Evolutionary conservation across 192 early-diverging fungal genomes (phyloP).

Genomic region (Backusella tuberculispora): DNA sequence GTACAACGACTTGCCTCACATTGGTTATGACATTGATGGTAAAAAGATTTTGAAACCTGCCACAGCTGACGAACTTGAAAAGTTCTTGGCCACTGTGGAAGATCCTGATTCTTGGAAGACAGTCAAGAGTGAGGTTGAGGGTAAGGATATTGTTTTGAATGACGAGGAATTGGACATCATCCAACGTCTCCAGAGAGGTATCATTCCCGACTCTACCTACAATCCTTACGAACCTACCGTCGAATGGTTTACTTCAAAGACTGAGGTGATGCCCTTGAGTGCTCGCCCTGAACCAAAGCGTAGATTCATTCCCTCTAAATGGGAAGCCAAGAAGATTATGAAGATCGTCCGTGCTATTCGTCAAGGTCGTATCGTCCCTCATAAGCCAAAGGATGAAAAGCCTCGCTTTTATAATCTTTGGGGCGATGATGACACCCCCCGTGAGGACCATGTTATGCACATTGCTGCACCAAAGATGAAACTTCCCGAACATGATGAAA

Average conservation of each 20-base stretch:
- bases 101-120: conserved; percentile 91
- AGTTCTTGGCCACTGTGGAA: conserved; percentile 90
- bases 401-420: conserved; percentile 89
- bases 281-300: conserved; percentile 96
- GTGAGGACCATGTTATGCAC: conserved; percentile 69
- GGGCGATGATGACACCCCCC: conserved; percentile 69
- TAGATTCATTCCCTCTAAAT: conserved; percentile 93
- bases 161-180: conserved; percentile 94
- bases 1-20: conserved; percentile 97
- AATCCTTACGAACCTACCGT: conserved; percentile 93
- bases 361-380: conserved; percentile 78
- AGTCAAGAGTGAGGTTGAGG: conserved; percentile 80
- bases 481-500: conserved; percentile 90
- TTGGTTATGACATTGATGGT: conserved; percentile 94
- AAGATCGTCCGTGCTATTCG: conserved; percentile 97
- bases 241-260: conserved; percentile 94
- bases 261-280: conserved; percentile 77
- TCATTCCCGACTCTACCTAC: conserved; percentile 82
- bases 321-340: conserved; percentile 94
- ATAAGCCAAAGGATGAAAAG: conserved; percentile 54
- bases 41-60: conserved; percentile 90
- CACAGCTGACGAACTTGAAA: conserved; percentile 91
- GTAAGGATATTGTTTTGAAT: conserved; percentile 82
- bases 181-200: conserved; percentile 79
- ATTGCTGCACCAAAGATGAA: conserved; percentile 90